A percentile compares a stretch with the other conserved stretches of the same genome.
phyloP scores from a whole-genome alignment of 352 stramenopile genomes.

The Chrysophaeum taylorii region DNA sequence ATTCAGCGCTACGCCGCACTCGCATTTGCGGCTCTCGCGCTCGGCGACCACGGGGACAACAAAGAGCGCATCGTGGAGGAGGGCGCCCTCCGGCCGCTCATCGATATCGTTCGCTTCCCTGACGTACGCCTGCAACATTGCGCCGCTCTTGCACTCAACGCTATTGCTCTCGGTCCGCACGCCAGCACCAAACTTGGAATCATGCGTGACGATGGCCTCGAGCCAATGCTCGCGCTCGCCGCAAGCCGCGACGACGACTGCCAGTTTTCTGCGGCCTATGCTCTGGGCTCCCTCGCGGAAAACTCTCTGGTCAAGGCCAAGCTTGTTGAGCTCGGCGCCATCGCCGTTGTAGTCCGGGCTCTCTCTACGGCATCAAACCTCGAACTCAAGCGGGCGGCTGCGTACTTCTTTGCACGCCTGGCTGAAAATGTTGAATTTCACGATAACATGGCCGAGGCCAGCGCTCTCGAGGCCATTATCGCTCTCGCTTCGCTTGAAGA shows the following conservation, averaged over 20 bases:
- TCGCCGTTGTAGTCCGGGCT: conserved; percentile 55
- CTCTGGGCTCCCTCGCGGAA: conserved; percentile 79
- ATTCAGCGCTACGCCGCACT: conserved; percentile 86
- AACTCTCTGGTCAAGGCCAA: conserved; percentile 74
- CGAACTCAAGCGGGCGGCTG: conserved; percentile 76
- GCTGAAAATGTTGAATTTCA: conserved; percentile 83
- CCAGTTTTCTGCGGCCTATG: conserved; percentile 73
- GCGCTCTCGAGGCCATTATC: conserved; percentile 71
- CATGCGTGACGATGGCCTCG: conserved; percentile 72
- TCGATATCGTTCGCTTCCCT: conserved; percentile 84
- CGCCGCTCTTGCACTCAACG: conserved; percentile 76
- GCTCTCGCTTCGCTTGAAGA: conserved; percentile 80
- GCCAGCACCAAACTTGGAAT: conserved; percentile 69
- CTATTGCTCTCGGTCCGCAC: conserved; percentile 68
- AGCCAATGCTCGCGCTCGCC: conserved; percentile 71
- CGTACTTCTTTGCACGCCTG: conserved; percentile 78
- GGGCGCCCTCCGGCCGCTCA: conserved; percentile 72
- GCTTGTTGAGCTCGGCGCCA: conserved; percentile 68
- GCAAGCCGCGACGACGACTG: conserved; percentile 66
- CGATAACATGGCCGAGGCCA: conserved; percentile 67
- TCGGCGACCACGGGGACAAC: conserved; percentile 79
- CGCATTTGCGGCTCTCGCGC: conserved; percentile 71
- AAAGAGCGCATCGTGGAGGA: conserved; percentile 81
- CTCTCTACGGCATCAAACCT: no score
- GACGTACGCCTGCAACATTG: conserved; percentile 80